Percentiles rank a stretch among this genome's conserved stretches.
Conservation (phyloP, 1,139 yeast genomes). For the Lodderomyces margitis region DNA sequence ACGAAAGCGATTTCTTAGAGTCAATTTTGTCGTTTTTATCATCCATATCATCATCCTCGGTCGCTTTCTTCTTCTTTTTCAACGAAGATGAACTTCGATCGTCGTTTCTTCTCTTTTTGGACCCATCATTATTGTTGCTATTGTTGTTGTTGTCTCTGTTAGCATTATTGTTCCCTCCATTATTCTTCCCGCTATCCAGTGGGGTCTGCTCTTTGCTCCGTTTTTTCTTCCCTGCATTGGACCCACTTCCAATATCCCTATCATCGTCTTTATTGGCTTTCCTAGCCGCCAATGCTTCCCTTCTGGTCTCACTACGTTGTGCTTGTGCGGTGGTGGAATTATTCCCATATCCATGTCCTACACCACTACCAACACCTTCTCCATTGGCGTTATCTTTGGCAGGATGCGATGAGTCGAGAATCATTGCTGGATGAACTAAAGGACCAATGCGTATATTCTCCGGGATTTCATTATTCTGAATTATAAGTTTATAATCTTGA, state of each 20-base stretch:
- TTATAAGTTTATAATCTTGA: conserved; percentile 70
- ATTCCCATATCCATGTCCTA: conserved; percentile 15
- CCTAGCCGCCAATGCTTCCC: conserved; percentile 91
- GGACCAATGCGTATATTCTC: conserved; percentile 66
- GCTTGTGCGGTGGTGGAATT: conserved; percentile 59
- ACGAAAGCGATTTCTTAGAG: conserved; percentile 1
- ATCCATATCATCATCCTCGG: conserved; percentile 7
- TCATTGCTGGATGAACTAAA: conserved; percentile 86
- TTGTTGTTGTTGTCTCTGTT: background rate
- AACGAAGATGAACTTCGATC: conserved; percentile 3
- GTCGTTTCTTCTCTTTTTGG: conserved; percentile 6
- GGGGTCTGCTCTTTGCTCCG: conserved; percentile 23
- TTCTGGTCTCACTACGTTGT: conserved; percentile 74
- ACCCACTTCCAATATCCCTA: conserved; percentile 7
- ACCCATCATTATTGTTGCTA: background rate
- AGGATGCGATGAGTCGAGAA: conserved; percentile 38
- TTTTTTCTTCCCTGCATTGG: conserved; percentile 22
- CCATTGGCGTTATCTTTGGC: conserved; percentile 7
- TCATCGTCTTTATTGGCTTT: conserved; percentile 52
- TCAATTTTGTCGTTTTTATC: conserved; percentile 3
- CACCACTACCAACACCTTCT: conserved; percentile 13
- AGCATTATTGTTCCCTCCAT: conserved; percentile 8
- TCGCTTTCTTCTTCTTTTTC: conserved; percentile 7
- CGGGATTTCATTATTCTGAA: conserved; percentile 75
- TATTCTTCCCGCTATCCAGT: conserved; percentile 3